Evolutionary conservation across 495 filamentous ascomycete species (phyloP), one percentile per base, ranked within the genome.

Genomic region (Massariosphaeria phaeospora): DNA sequence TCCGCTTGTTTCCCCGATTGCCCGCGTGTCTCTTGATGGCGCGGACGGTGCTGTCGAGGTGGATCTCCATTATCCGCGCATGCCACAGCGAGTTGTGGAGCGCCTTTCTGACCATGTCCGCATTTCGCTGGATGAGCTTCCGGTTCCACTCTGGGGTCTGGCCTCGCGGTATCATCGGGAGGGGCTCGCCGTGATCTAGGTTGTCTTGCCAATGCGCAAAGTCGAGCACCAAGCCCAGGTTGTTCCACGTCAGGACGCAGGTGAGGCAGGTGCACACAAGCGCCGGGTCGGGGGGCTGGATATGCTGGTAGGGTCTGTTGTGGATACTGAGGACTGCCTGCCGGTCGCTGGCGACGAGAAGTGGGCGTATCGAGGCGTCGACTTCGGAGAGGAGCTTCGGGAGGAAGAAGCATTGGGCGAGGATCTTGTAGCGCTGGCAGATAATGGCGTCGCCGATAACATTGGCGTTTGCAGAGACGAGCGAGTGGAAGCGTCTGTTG

Each of bases 141-240:
- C 52, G 42, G 52, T 82, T 79, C 78, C 77, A 80, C 20, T 66
- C 41, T 0, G 74, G 70, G 7, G 30, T 12, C 2, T 56, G 61
- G 5, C 77, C 79, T 2, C 77, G 66, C 0, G 70, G 64, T 5
- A 79, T 71, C 25, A 73, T 72, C 3, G 74, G 74, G 20, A 82
- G 76, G 0, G 76, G 77, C 30, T 74, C 67, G 1, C 78, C 70
- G 3, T 59, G 51, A 52, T 80, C 72, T 8, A 80, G 70, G 42
- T 78, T 46, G 17, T 55, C 15, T 54, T 80, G 79, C 75, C 76
- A 82, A 57, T 75, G 67, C 7, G 73, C 73, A 42, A 82, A 75
- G 49, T 82, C 78, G 27, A 81, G 69, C 12, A 70, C 67, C 10
- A 80, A 30, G 42, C 70, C 72, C 2, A 81, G 71, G 0, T 73